Base-by-base conservation (phyloP, 306 rosid species). In the Cyamopsis tetragonoloba region DNA sequence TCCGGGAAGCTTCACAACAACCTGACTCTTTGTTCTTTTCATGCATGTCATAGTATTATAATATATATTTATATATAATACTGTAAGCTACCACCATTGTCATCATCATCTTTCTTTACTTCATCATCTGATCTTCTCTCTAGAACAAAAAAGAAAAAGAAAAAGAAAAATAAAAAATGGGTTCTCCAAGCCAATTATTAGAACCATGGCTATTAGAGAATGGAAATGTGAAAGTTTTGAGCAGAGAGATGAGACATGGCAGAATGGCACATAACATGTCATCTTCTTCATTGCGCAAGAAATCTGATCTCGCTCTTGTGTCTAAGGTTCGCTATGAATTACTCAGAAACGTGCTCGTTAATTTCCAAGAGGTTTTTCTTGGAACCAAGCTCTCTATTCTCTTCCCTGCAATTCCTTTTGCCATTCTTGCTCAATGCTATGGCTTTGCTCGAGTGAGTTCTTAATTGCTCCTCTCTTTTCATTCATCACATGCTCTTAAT, bases 251-350 rank as follows among this genome's bases (percentile, higher is more conserved):
- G 49, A 78, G 78, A 60, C 78, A 77, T 23, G 85, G 89, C 0
- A 68, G 93, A 5, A 83, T 91, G 0, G 91, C 95, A 1, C 96
- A 89, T 73, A 83, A 91, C 80, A 78, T 80, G 88, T 91, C 97
- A 0, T 84, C 97, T 1, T 67, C 95, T 10, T 88, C 97, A 0
- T 31, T 88, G 27, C 77, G 96, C 5, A 91, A 74, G 60, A 88
- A 86, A 43, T 88, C 97, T 38, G 95, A 86, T 32, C 63, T 75
- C 11, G 76, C 64, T 15, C 83, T 88, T 10, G 60, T 91, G 6
- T 78, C 91, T 3, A 91, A 81, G 44, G 19, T 91, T 49, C 87
- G 14, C 0, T 74, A 6, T 39, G 18, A 23, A 0, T 31, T 74
- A 4, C 82, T 91, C 0, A 72, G 87, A 10, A 53, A 58, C 0